A percentile compares a stretch with the other conserved stretches of the same genome.
phyloP scores from a whole-genome alignment of 768 basidiomycete species.

The Termitomyces sp. region DNA sequence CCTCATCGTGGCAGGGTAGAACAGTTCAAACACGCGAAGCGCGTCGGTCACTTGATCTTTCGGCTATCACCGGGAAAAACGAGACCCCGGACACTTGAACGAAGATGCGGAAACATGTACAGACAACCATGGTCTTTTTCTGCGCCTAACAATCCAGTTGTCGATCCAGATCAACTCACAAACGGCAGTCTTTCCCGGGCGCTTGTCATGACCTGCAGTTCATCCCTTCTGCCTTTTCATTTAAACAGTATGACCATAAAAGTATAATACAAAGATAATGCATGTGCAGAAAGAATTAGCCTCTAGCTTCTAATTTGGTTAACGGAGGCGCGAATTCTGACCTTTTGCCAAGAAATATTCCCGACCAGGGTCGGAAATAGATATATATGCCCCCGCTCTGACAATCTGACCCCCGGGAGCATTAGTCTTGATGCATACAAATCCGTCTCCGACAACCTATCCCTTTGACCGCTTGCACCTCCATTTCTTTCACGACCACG shows the following conservation, averaged over 20 bases:
- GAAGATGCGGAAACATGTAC: too few species aligned
- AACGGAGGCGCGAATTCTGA: not conserved
- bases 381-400: not conserved
- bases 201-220: not conserved
- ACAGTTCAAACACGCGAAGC: conserved; percentile 3
- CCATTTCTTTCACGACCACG: not conserved
- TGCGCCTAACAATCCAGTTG: not conserved
- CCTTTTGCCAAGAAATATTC: not conserved
- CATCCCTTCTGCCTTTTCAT: not conserved
- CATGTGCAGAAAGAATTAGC: not conserved
- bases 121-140: too few species aligned
- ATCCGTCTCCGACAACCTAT: not conserved
- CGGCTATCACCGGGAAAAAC: conserved; percentile 12
- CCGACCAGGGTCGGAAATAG: not conserved
- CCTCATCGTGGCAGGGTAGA: conserved; percentile 50
- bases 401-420: not conserved
- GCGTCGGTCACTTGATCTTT: conserved; percentile 14
- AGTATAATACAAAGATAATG: not conserved
- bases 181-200: too few species aligned
- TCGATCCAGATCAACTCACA: not conserved
- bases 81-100: not conserved
- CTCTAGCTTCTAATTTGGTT: not conserved
- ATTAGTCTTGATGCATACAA: not conserved
- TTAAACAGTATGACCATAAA: not conserved
- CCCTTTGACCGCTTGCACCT: not conserved